Base-by-base conservation (phyloP, 768 basidiomycete species). In the Collybia nuda region DNA sequence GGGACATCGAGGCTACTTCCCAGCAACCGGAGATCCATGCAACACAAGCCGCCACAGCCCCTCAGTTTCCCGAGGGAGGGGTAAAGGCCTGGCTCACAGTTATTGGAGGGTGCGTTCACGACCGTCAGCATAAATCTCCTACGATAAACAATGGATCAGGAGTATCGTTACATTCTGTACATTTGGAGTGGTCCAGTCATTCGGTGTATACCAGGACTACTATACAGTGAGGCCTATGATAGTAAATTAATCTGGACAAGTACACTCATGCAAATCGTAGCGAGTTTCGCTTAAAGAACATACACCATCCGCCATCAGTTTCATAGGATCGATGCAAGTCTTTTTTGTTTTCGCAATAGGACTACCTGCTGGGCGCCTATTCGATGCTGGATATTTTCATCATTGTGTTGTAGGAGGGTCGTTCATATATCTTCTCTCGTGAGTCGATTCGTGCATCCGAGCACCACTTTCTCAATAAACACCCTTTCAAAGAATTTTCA, bases 161-260 rank as follows among this genome's bases (percentile, higher is more conserved):
- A 63, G 62, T 6, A 67, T 78, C 61, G 65, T 74, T 9, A 62
- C 72, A 3, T 80, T 78, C 45, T 76, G 75, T 55, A 77, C 76
- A 0, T 78, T 80, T 53, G 77, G 78, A 6, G 68, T 72, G 4
- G 72, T 77, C 8, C 76, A 78, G 49, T 74, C 76, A 6, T 78
- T 75, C 53, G 74, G 74, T n/a, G 76, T 79, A 17, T 80, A 75
- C 57, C 75, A 79, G 57, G 78, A 79, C 54, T 78, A 74, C 50
- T 80, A 80, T 50, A 74, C 73, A 21, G 76, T 77, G 35, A 58
- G 57, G 18, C 21, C 24, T 18, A 19, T 36, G 19, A 26, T 48
- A n/a, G 58, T 36, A 19, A 22, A 39, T 18, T 52, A 42, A 22
- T 26, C 17, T 32, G 35, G 41, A 17, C n/a, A 28, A 42, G 36